A percentile compares a stretch with the other conserved stretches of the same genome.
phyloP scores from a whole-genome alignment of 1,139 yeast species.

The Debaryomyces robertsiae region DNA sequence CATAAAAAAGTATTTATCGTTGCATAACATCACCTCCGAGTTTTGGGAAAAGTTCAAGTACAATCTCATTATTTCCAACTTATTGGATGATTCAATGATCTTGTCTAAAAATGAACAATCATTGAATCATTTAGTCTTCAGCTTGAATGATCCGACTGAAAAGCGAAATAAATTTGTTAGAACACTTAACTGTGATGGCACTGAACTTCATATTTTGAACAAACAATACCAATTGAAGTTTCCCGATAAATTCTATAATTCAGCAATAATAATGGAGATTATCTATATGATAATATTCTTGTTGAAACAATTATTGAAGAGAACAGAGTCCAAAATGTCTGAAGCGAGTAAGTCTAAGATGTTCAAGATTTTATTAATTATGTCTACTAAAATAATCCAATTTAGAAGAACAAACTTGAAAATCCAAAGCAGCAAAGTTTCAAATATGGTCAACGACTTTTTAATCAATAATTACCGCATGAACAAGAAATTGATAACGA shows the following conservation, averaged over 20 bases:
- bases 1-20: slow-evolving; percentile 31
- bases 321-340: slow-evolving; percentile 3
- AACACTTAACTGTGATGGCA: slow-evolving; percentile 21
- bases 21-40: slow-evolving; percentile 20
- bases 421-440: slow-evolving; percentile 29
- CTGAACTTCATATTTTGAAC: slow-evolving; percentile 20
- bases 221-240: slow-evolving; percentile 17
- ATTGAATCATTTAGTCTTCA: slow-evolving; percentile 16
- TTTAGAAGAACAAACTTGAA: slow-evolving; percentile 26
- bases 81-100: slow-evolving; percentile 48
- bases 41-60: slow-evolving; percentile 50
- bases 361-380: slow-evolving; percentile 37
- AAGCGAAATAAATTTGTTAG: slow-evolving; percentile 11
- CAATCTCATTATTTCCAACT: slow-evolving; percentile 39
- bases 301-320: slow-evolving; percentile 22
- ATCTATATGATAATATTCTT: slow-evolving; percentile 26
- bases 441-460: slow-evolving; percentile 31
- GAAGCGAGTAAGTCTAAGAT: slow-evolving; percentile 19
- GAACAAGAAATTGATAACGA: slow-evolving; percentile 41
- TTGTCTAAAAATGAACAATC: slow-evolving; percentile 47
- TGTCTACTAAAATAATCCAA: slow-evolving; percentile 34
- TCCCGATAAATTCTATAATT: slow-evolving; percentile 10
- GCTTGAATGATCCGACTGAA: slow-evolving; percentile 3
- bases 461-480: slow-evolving; percentile 38
- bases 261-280: slow-evolving; percentile 20